phyloP scores from a whole-genome alignment of 805 yeast genomes.

The Grigorovia transvaalensis region DNA sequence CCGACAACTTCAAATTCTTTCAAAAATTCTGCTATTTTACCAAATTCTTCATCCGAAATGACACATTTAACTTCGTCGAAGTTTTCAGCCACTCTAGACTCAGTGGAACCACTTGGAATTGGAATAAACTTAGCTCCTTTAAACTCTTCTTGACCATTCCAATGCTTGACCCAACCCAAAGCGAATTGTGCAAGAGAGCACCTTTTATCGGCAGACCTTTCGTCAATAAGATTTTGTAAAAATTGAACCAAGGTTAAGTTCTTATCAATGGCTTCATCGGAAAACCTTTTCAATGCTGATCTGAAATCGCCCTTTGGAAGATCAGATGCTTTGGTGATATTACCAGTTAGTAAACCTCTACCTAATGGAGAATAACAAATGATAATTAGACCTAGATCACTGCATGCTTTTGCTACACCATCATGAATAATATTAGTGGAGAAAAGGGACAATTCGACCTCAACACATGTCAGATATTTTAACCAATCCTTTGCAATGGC shows the following conservation, averaged over 20 bases:
- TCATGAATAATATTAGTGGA: conserved; percentile 48
- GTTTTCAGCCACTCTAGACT: conserved; percentile 52
- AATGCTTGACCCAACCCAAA: conserved; percentile 51
- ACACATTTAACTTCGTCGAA: conserved; percentile 30
- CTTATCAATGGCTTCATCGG: conserved; percentile 42
- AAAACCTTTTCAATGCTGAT: conserved; percentile 43
- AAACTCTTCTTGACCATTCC: conserved; percentile 29
- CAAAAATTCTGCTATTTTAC: conserved; percentile 39
- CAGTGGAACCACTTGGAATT: conserved; percentile 67
- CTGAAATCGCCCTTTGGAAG: conserved; percentile 46
- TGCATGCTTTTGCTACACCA: conserved; percentile 53
- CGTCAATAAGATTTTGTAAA: conserved; percentile 40
- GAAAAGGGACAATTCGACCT: conserved; percentile 69
- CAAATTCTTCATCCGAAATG: conserved; percentile 48
- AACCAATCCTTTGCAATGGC: conserved; percentile 43
- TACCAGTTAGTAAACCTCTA: conserved; percentile 67
- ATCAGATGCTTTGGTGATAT: conserved; percentile 35
- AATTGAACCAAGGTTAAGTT: conserved; percentile 42
- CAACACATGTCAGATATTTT: conserved; percentile 55
- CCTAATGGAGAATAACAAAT: conserved; percentile 80
- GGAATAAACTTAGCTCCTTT: conserved; percentile 49
- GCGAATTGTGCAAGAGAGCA: conserved; percentile 58
- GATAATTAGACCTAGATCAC: conserved; percentile 50
- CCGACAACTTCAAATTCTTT: conserved; percentile 42
- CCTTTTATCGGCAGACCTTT: conserved; percentile 36